Evolutionary conservation across 495 filamentous ascomycete species (phyloP), one percentile per base, ranked within the genome.

Genomic region (Evansstolkia leycettana): DNA sequence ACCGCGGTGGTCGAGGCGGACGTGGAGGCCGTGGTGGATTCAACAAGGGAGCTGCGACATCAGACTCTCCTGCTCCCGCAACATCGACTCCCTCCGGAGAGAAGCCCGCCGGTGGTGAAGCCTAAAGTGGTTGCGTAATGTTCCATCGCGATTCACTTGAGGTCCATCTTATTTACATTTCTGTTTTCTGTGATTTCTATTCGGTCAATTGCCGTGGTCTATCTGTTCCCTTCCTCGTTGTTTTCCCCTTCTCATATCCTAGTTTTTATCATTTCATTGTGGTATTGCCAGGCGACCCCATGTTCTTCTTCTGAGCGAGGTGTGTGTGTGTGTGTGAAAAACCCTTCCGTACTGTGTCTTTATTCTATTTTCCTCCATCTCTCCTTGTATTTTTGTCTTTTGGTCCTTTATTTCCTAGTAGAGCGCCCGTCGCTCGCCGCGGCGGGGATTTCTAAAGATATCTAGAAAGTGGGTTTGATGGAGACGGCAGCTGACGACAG

Each of bases 1-100:
- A 67, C 16, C 66, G 73, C 15, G 62, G 77, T 14, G 68, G 67
- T 23, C 54, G 74, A 30, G 68, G 80, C 33, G 68, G 73, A 37
- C 42, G 61, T 45, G 51, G 64, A 24, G 59, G 58, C 34, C 69
- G 71, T 11, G 74, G 78, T 19, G 72, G 74, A 6, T 70, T 73
- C 49, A 63, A 55, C 50, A 73, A 76, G 57, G 62, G 47, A 24
- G 32, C 33, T n/a, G 43, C 47, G 3, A 45, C 55, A 9, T 51
- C 62, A 3, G 72, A 76, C 17, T 67, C 56, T 29, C 13, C 11
- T 29, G 20, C 72, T 18, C 64, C 73, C 12, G 60, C 66, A 9
- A 23, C 20, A 39, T 64, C 71, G 31, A 56, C 60, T 7, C 58
- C 70, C 66, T n/a, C 71, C 27, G 62, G 66, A 16, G 69, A 72